Base-by-base conservation (phyloP, 345 rosid species). In the Iberis pinnata region DNA sequence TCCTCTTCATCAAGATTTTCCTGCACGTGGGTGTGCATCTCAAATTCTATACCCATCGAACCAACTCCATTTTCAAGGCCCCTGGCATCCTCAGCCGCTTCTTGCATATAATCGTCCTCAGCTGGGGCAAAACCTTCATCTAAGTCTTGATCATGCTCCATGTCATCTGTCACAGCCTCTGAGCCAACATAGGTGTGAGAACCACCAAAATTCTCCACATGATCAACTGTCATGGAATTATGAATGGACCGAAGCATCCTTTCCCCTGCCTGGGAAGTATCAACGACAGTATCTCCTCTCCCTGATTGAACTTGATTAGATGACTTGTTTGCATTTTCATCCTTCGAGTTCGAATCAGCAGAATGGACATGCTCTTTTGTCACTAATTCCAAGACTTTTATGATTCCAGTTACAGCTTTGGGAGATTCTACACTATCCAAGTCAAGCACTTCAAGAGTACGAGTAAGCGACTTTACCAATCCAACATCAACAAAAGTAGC, bases 111-210 rank as follows among this genome's bases (percentile, higher is more conserved):
- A 49, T 90, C 95, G 58, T 82, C 95, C 74, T 82, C 96, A 18
- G 78, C 64, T 55, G 80, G 77, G 45, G 73, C 74, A 76, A 83
- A 86, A 57, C 86, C 84, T 45, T 63, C 87, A 77, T 80, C 85
- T 53, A 84, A 73, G 69, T 90, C 98, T 72, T 84, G 95, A 51
- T 80, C 98, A 53, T 87, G 96, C 52, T 90, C 98, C 96, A 87
- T 80, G 68, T 90, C 92, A 69, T 87, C 96, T 18, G 82, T 80
- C 65, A 82, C 82, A 70, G 87, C 84, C 72, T 84, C 95, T 52
- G 95, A 75, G 40, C 76, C 88, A 61, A 80, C 84, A 70, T 70
- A 84, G 41, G 70, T 74, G 39, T 69, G 86, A 25, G 64, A 69
- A 43, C 76, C 58, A 71, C 75, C 75, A 69, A 73, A 74, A 43